These are phyloP conservation scores for Sporothrix pallida DNA, from an alignment of 2,329 filamentous ascomycete genomes.

Conservation along the genomic window DNA sequence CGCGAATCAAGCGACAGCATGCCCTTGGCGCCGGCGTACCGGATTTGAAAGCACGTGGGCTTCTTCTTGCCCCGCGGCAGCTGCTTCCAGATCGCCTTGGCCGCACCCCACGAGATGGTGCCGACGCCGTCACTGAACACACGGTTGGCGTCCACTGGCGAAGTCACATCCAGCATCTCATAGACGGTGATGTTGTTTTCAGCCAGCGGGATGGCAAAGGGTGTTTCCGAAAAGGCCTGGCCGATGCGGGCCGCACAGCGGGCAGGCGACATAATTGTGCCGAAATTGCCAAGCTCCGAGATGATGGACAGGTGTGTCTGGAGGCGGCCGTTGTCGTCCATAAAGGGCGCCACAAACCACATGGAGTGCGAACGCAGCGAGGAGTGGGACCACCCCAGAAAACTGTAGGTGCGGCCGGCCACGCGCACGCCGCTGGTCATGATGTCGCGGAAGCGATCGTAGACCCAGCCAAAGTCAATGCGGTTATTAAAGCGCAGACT, in stretches of 20 bases:
- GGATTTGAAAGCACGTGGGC: slow-evolving; percentile 75
- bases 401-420: slow-evolving; percentile 66
- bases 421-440: slow-evolving; percentile 66
- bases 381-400: slow-evolving; percentile 81
- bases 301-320: slow-evolving; percentile 54
- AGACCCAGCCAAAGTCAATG: slow-evolving; percentile 58
- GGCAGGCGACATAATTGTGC: slow-evolving; percentile 57
- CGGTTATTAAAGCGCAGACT: slow-evolving; percentile 63
- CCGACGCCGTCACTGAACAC: slow-evolving; percentile 83
- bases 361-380: slow-evolving; percentile 73
- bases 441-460: slow-evolving; percentile 64
- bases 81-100: slow-evolving; percentile 63
- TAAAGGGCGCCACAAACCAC: slow-evolving; percentile 64
- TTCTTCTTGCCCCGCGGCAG: slow-evolving; percentile 55
- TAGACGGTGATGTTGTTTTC: slow-evolving; percentile 46
- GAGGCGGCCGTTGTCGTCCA: slow-evolving; percentile 43
- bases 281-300: slow-evolving; percentile 57
- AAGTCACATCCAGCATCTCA: slow-evolving; percentile 59
- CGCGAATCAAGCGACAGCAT: slow-evolving; percentile 73
- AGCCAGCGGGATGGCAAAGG: slow-evolving; percentile 61
- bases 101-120: slow-evolving; percentile 67
- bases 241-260: slow-evolving; percentile 65
- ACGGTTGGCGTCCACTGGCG: slow-evolving; percentile 50
- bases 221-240: slow-evolving; percentile 77
- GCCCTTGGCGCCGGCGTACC: slow-evolving; percentile 76